Conservation (phyloP, 345 rosid genomes). For the Gynandropsis gynandra region DNA sequence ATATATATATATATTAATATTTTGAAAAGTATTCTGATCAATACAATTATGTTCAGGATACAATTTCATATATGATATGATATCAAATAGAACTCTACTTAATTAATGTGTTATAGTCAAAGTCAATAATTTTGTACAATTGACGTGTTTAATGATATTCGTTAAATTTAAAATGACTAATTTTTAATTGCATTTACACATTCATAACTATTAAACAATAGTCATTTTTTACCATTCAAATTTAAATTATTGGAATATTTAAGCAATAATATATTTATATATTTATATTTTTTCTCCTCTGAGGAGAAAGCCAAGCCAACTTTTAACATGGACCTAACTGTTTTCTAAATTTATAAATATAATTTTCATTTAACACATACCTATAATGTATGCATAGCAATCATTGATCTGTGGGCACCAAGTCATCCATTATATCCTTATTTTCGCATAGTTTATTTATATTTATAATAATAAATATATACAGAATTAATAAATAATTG, state of each 20-base stretch:
- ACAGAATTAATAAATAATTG: background rate
- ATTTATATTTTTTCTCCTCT: background rate
- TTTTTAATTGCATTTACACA: no score
- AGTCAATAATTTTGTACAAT: no score
- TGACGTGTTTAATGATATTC: no score
- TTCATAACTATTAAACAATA: no score
- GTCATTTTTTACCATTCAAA: no score
- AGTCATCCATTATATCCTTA: slow-evolving; percentile 19
- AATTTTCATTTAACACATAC: slow-evolving; percentile 5
- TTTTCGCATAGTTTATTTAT: background rate
- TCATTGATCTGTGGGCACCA: slow-evolving; percentile 19
- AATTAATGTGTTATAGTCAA: no score
- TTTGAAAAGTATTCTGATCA: no score
- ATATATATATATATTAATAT: no score
- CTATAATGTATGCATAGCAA: slow-evolving; percentile 15
- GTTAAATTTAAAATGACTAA: no score
- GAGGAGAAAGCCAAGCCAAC: slow-evolving; percentile 14
- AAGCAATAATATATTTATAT: background rate
- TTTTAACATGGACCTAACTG: slow-evolving; percentile 24
- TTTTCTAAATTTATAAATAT: slow-evolving; percentile 15
- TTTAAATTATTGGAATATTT: background rate
- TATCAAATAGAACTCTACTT: no score
- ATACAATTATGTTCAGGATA: no score
- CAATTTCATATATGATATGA: no score
- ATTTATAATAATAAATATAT: background rate